A percentile compares a stretch with the other conserved stretches of the same genome.
phyloP scores from a whole-genome alignment of 208 protist species.

The Crithidia mellificae region DNA sequence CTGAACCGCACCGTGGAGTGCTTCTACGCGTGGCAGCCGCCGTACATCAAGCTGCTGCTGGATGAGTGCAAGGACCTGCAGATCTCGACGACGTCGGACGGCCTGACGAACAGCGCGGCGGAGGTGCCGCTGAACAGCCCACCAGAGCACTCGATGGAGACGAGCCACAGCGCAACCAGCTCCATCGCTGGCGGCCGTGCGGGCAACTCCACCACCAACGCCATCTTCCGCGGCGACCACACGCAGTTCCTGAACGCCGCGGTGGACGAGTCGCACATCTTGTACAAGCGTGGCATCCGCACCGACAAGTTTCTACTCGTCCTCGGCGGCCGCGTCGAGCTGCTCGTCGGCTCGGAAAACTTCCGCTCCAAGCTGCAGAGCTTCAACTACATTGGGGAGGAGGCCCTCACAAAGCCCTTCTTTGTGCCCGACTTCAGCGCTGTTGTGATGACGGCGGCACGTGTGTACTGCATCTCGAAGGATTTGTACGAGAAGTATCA shows the following conservation, averaged over 20 bases:
- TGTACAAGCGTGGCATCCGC: conserved; percentile 67
- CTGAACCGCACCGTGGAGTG: conserved; percentile 60
- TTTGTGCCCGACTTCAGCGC: conserved; percentile 84
- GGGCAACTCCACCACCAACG: not conserved
- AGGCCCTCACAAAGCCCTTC: conserved; percentile 60
- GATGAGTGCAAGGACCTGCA: conserved; percentile 76
- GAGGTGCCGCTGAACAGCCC: conserved; percentile 14
- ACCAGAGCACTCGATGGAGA: conserved; percentile 5
- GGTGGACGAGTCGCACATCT: conserved; percentile 48
- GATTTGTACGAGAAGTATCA: conserved; percentile 66
- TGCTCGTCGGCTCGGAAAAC: conserved; percentile 58
- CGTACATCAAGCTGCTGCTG: conserved; percentile 82
- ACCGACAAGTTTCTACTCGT: conserved; percentile 70
- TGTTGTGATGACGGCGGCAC: conserved; percentile 60
- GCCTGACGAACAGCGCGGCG: not conserved
- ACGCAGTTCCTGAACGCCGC: conserved; percentile 42
- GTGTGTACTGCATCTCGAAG: conserved; percentile 65
- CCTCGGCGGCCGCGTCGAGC: conserved; percentile 70
- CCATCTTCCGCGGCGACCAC: conserved; percentile 32
- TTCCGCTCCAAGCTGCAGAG: conserved; percentile 57
- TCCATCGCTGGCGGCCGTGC: not conserved
- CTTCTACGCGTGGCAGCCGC: conserved; percentile 71
- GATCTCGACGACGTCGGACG: conserved; percentile 32
- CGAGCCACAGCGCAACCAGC: conserved; percentile 6
- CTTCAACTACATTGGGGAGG: conserved; percentile 77